Evolutionary conservation across 2,329 filamentous ascomycete species (phyloP), one percentile per base, ranked within the genome.

Genomic region (Pleoardoris graminearum): DNA sequence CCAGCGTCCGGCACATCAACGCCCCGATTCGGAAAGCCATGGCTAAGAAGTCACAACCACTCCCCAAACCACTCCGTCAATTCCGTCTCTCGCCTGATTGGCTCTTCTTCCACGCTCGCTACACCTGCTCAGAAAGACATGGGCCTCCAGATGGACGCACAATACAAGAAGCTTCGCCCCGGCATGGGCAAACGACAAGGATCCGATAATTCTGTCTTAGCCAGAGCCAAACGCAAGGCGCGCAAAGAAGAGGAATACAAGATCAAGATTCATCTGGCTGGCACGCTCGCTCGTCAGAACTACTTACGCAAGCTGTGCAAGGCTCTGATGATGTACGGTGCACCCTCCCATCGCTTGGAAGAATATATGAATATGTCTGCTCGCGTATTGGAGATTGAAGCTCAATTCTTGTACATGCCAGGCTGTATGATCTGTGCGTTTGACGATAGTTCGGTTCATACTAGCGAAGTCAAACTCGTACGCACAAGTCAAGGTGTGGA

Each of bases 381-480:
- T 1, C 83, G 89, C n/a, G 89, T 94, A 1, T 81, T 97, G 32
- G 89, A 92, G 71, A 92, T 96, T 14, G 89, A 96, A 59, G 88
- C 88, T 5, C 91, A 96, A 65, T 96, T 94, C 62, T 77, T 96
- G 19, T 97, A 96, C 69, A 84, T 96, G 25, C 91, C 92, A 0
- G 90, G 90, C 0, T 95, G 90, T 67, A 97, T 97, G 92, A 89
- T 97, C 51, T 88, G 96, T 67, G 93, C 90, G 4, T 96, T 97
- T 66, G 91, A 85, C 65, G 89, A 93, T 71, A 74, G 77, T 4
- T 75, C 80, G 0, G 90, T 88, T 0, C 88, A 91, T 65, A 91
- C 89, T 0, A 87, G 87, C n/a, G 88, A 91, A 67, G 88, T 91
- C 56, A 89, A 90, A 74, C 80, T 91, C 27, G 85, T 91, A 6